A percentile compares a stretch with the other conserved stretches of the same genome.
These are phyloP conservation scores for Blastobotrys aristatus DNA, from an alignment of 1,139 yeast genomes.

Conservation along the genomic window DNA sequence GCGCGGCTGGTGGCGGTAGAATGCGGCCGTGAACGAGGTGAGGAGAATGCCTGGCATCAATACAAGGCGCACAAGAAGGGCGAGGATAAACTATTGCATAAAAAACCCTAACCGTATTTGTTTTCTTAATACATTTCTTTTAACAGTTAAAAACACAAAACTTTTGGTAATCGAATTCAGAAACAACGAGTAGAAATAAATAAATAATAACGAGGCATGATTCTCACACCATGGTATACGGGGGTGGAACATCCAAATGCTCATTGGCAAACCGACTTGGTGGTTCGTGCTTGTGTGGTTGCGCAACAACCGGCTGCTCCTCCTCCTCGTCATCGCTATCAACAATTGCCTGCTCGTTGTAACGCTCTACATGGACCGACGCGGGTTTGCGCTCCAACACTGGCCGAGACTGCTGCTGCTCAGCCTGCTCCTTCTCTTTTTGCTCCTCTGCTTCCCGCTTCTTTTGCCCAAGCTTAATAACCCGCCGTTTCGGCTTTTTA, in stretches of 20 bases:
- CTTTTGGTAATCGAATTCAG: too few species aligned
- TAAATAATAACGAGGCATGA: not conserved
- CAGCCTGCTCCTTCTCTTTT: not conserved
- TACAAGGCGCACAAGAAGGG: conserved; percentile 11
- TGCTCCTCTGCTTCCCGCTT: not conserved
- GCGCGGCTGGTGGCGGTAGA: conserved; percentile 40
- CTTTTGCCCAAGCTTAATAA: conserved; percentile 18
- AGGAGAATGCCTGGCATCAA: conserved; percentile 5
- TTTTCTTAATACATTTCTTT: not conserved
- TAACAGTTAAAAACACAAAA: not conserved
- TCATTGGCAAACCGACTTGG: too few species aligned
- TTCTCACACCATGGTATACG: conserved; percentile 4
- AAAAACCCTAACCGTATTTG: not conserved
- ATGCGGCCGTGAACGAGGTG: conserved; percentile 30
- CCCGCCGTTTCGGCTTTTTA: conserved; percentile 31
- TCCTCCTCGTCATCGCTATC: not conserved
- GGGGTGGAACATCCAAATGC: conserved; percentile 9
- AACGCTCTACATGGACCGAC: too few species aligned
- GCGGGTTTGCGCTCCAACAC: not conserved
- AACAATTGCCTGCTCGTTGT: not conserved
- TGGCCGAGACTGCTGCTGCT: not conserved
- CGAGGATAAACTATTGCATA: conserved; percentile 14
- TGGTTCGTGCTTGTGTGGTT: not conserved
- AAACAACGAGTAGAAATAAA: not conserved
- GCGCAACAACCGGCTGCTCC: not conserved